phyloP scores from a whole-genome alignment of 768 basidiomycete genomes.

The Wakefieldia striispora region DNA sequence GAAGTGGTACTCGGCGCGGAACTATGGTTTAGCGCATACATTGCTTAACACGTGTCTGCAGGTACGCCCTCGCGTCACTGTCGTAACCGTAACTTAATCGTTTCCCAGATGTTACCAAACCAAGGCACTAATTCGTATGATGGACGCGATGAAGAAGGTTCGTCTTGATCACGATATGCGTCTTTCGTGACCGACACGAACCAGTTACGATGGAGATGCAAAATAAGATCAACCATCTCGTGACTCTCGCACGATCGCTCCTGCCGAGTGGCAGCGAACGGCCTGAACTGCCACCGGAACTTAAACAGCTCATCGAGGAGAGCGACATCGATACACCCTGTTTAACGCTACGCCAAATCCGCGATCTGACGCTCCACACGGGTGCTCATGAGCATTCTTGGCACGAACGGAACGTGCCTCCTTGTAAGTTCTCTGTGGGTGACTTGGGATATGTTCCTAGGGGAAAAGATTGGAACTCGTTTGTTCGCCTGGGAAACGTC shows the following conservation, averaged over 20 bases:
- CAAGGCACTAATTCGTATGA: constrained; percentile 31
- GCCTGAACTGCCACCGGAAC: constrained; percentile 29
- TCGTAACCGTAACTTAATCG: neutral
- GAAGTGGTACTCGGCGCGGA: constrained; percentile 36
- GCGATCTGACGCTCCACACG: constrained; percentile 36
- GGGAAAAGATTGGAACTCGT: constrained; percentile 36
- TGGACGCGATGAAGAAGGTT: constrained; percentile 21
- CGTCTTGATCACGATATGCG: neutral
- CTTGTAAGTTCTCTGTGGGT: constrained; percentile 41
- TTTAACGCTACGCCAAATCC: constrained; percentile 37
- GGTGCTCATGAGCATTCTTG: constrained; percentile 39
- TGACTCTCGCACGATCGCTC: constrained; percentile 38
- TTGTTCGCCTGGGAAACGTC: constrained; percentile 40
- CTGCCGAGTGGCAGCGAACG: constrained; percentile 36
- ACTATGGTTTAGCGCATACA: constrained; percentile 43
- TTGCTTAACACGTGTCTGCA: constrained; percentile 36
- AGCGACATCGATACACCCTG: constrained; percentile 26
- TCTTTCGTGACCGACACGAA: constrained; percentile 1
- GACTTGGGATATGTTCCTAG: constrained; percentile 45
- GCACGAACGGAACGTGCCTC: constrained; percentile 39
- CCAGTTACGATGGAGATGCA: constrained; percentile 35
- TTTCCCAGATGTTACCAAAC: constrained; percentile 43
- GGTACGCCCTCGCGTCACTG: constrained; percentile 21
- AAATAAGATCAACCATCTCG: constrained; percentile 39
- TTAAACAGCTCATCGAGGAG: constrained; percentile 35